A percentile compares a stretch with the other conserved stretches of the same genome.
These are phyloP conservation scores for Aspergillus heteromorphus DNA, from an alignment of 495 filamentous ascomycete genomes.

Conservation along the genomic window DNA sequence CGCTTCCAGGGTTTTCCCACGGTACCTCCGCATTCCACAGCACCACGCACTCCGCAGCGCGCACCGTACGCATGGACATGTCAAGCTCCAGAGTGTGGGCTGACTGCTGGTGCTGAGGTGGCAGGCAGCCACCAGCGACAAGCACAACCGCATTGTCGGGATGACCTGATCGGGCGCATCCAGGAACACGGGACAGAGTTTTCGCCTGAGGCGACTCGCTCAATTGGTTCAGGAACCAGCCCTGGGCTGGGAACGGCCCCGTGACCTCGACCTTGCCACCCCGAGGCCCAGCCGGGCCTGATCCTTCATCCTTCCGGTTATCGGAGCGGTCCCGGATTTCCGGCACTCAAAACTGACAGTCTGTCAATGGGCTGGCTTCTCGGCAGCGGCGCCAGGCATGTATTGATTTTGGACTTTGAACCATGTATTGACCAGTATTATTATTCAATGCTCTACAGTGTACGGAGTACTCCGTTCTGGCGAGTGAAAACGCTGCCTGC, in stretches of 20 bases:
- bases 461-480: not conserved
- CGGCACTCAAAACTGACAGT: not conserved
- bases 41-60: not conserved
- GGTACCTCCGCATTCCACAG: not conserved
- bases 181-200: not conserved
- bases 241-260: not conserved
- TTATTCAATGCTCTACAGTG: too few species aligned
- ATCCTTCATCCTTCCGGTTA: not conserved
- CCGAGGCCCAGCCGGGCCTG: not conserved
- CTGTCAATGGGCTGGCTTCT: too few species aligned
- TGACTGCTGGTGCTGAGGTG: not conserved
- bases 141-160: not conserved
- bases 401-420: too few species aligned
- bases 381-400: too few species aligned
- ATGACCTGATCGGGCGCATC: not conserved
- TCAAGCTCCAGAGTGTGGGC: not conserved
- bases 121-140: not conserved
- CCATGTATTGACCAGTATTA: too few species aligned
- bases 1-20: not conserved
- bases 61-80: not conserved
- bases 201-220: not conserved
- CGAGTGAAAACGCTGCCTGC: not conserved
- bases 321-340: not conserved
- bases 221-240: not conserved
- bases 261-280: not conserved